Percentiles rank a stretch among this genome's conserved stretches.
These are phyloP conservation scores for Bathelium albidoporum DNA, from an alignment of 495 filamentous ascomycete species.

Conservation along the genomic window DNA sequence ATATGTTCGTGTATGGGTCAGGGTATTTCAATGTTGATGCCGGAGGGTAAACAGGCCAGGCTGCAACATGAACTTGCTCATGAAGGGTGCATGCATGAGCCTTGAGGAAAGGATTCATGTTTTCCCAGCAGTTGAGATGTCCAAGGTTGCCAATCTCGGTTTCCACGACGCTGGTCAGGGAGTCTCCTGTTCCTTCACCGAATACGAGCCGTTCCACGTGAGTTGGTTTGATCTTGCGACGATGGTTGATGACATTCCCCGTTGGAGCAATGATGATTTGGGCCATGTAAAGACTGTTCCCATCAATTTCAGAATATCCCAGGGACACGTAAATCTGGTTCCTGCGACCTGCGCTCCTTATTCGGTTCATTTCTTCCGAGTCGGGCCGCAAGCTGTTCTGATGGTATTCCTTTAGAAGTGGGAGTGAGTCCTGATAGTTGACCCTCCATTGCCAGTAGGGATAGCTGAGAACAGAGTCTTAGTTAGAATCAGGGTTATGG, in stretches of 20 bases:
- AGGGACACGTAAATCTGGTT: conserved; percentile 41
- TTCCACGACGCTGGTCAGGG: conserved; percentile 36
- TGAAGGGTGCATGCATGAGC: conserved; percentile 43
- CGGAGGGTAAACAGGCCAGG: conserved; percentile 41
- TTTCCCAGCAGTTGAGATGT: conserved; percentile 47
- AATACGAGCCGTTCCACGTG: conserved; percentile 55
- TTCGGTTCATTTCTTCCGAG: conserved; percentile 39
- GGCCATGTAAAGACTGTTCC: conserved; percentile 45
- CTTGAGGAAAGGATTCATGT: conserved; percentile 50
- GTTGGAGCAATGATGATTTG: conserved; percentile 41
- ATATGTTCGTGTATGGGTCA: background rate
- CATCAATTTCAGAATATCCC: conserved; percentile 44
- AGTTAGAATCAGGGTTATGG: conserved; percentile 1
- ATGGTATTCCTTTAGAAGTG: conserved; percentile 35
- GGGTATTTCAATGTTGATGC: conserved; percentile 9
- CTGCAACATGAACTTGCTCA: conserved; percentile 47
- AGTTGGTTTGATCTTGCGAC: conserved; percentile 51
- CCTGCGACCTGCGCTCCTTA: conserved; percentile 33
- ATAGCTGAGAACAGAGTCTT: background rate
- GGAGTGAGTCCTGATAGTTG: conserved; percentile 31
- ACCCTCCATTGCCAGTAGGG: conserved; percentile 1
- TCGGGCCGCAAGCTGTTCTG: conserved; percentile 38
- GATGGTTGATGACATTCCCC: conserved; percentile 36
- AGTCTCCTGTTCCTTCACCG: conserved; percentile 42
- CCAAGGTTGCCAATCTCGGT: conserved; percentile 38